A percentile compares a stretch with the other conserved stretches of the same genome.
These are phyloP conservation scores for Physcomitrellopsis africana DNA, from an alignment of 225 moss, liverwort and hornwort genomes.

Conservation along the genomic window DNA sequence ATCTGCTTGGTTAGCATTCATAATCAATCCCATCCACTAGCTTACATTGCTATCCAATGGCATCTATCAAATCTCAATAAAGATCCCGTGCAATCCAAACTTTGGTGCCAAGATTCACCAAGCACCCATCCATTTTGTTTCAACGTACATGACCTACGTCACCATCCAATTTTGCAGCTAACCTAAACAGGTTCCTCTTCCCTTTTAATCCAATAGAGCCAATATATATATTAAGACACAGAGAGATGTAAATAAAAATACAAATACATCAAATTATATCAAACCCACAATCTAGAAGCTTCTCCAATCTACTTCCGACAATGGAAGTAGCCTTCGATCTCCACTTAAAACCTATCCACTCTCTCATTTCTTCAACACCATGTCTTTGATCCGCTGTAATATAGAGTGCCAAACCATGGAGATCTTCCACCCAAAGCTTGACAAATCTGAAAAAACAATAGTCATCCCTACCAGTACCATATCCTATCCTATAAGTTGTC, in stretches of 20 bases:
- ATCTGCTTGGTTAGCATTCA: slow-evolving; percentile 15
- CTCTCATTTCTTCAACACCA: too few relatives aligned
- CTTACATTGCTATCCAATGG: background rate
- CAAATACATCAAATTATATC: too few relatives aligned
- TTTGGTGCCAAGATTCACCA: background rate
- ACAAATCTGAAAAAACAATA: slow-evolving; percentile 1
- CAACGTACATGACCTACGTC: background rate
- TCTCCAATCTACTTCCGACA: too few relatives aligned
- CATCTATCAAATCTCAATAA: background rate
- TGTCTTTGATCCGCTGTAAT: too few relatives aligned
- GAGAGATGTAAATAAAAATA: too few relatives aligned
- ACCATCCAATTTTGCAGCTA: background rate
- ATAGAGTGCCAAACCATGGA: slow-evolving; percentile 23
- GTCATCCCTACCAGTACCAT: background rate
- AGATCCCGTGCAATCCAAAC: background rate
- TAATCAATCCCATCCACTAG: background rate
- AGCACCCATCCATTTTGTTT: slow-evolving; percentile 20
- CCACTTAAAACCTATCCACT: too few relatives aligned
- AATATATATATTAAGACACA: too few relatives aligned
- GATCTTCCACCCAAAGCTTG: slow-evolving; percentile 1
- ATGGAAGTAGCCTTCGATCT: too few relatives aligned
- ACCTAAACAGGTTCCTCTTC: slow-evolving; percentile 21
- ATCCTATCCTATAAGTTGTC: too few relatives aligned
- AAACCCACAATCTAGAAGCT: too few relatives aligned
- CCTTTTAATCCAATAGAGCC: background rate